Percentiles rank a stretch among this genome's conserved stretches.
Evolutionary conservation across 75 land plant genomes (phyloP).

Genomic region (Larix kaempferi): DNA sequence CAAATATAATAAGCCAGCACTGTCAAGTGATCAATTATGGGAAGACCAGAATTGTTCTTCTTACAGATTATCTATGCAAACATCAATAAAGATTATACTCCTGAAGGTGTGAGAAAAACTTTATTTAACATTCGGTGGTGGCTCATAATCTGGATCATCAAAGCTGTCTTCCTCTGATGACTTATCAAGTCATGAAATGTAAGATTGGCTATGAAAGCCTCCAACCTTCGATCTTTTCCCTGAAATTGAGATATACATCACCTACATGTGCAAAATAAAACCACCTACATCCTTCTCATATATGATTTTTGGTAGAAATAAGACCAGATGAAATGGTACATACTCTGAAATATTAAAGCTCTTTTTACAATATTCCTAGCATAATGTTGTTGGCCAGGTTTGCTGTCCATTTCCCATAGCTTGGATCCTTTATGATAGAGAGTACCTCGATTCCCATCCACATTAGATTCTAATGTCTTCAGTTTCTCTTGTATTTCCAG

Average conservation of each 20-base stretch:
- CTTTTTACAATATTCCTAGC: too few relatives aligned
- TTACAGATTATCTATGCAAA: not conserved
- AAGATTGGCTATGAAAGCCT: too few relatives aligned
- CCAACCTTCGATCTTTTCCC: too few relatives aligned
- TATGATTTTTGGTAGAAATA: not conserved
- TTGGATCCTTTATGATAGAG: slow-evolving; percentile 1
- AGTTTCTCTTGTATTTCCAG: slow-evolving; percentile 40
- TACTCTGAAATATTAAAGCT: not conserved
- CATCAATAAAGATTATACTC: slow-evolving; percentile 47
- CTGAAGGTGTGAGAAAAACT: slow-evolving; percentile 17
- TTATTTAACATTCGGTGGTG: slow-evolving; percentile 45
- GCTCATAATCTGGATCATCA: slow-evolving; percentile 39
- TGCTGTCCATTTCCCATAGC: slow-evolving; percentile 3
- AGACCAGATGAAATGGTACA: not conserved
- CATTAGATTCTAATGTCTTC: slow-evolving; percentile 18
- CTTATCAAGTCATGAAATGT: too few relatives aligned
- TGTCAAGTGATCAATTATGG: too few relatives aligned
- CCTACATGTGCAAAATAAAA: too few relatives aligned
- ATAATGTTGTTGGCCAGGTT: not conserved
- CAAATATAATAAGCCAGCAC: too few relatives aligned
- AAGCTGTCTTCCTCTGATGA: slow-evolving; percentile 11
- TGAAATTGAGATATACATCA: too few relatives aligned
- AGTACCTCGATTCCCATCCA: not conserved
- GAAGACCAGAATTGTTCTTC: not conserved
- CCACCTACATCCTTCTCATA: not conserved